These are phyloP conservation scores for Saccharum officinarum DNA, from an alignment of 176 grass and related monocot species.

Conservation along the genomic window DNA sequence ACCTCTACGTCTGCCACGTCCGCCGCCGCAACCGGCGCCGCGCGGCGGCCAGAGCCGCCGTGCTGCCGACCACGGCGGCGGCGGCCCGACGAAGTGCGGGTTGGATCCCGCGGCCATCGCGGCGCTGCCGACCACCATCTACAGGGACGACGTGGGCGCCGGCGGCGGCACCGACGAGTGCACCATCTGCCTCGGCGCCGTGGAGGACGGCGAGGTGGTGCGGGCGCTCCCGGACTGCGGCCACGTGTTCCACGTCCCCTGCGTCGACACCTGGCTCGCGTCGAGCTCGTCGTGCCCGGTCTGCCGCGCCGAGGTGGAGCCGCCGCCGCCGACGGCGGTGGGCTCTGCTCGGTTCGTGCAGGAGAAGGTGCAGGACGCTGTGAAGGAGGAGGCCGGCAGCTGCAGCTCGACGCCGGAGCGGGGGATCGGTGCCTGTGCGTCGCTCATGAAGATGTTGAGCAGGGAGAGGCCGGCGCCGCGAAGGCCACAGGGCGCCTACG, in stretches of 20 bases:
- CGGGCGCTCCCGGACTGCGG: conserved; percentile 45
- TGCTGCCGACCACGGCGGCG: neutral
- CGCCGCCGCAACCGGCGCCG: conserved; percentile 41
- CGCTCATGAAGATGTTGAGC: conserved; percentile 57
- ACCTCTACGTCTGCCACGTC: conserved; percentile 54
- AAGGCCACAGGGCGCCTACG: conserved; percentile 24
- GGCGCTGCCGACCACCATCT: conserved; percentile 44
- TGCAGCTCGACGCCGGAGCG: conserved; percentile 38
- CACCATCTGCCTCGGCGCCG: conserved; percentile 59
- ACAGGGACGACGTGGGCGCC: neutral
- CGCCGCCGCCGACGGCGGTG: conserved; percentile 21
- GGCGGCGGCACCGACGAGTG: conserved; percentile 41
- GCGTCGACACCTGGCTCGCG: conserved; percentile 55
- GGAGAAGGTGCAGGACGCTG: conserved; percentile 18
- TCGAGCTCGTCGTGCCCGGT: conserved; percentile 65
- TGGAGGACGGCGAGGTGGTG: conserved; percentile 44
- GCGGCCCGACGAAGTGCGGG: conserved; percentile 21
- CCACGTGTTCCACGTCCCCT: conserved; percentile 60
- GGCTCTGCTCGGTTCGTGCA: neutral
- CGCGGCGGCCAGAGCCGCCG: neutral
- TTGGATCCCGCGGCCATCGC: conserved; percentile 50
- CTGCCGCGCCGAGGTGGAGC: conserved; percentile 56
- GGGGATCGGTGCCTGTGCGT: conserved; percentile 39
- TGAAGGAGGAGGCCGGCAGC: conserved; percentile 35
- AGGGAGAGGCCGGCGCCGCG: conserved; percentile 41